A percentile compares a stretch with the other conserved stretches of the same genome.
phyloP scores from a whole-genome alignment of 2,329 filamentous ascomycete species.

The Lecanosticta acicola region DNA sequence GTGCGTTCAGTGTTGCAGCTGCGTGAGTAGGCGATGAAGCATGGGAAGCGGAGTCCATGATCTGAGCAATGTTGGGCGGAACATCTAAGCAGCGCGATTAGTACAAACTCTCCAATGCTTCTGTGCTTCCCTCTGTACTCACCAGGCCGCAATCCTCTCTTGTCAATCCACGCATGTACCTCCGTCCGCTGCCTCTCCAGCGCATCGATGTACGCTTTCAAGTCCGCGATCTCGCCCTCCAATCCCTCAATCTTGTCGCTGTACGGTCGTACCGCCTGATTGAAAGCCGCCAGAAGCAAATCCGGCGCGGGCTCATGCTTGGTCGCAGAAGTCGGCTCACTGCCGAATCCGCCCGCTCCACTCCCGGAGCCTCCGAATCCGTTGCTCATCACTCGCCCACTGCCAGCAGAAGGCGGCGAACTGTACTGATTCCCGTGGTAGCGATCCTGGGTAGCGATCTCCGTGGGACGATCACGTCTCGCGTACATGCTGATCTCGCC shows the following conservation, averaged over 20 bases:
- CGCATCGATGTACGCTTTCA: conserved; percentile 64
- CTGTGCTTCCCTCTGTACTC: conserved; percentile 16
- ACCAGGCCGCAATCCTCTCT: conserved; percentile 50
- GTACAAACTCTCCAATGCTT: neutral
- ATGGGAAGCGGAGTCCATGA: conserved; percentile 46
- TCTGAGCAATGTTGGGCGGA: conserved; percentile 47
- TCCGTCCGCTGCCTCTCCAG: conserved; percentile 48
- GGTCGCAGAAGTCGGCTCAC: conserved; percentile 12
- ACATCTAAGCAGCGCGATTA: conserved; percentile 38
- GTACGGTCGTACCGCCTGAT: conserved; percentile 48
- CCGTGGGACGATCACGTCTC: conserved; percentile 39
- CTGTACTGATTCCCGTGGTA: conserved; percentile 8
- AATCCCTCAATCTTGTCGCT: conserved; percentile 49
- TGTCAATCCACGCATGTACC: conserved; percentile 52
- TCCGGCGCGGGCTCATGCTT: conserved; percentile 44
- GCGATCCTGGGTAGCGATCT: conserved; percentile 23
- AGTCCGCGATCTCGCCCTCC: conserved; percentile 47
- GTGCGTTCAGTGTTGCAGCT: conserved; percentile 49
- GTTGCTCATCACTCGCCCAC: conserved; percentile 11
- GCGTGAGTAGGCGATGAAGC: conserved; percentile 38
- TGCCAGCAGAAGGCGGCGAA: conserved; percentile 5
- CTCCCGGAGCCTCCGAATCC: conserved; percentile 7
- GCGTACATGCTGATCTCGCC: conserved; percentile 40
- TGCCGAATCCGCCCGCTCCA: conserved; percentile 20
- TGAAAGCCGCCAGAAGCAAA: conserved; percentile 49